Percentiles rank a stretch among this genome's conserved stretches.
These are phyloP conservation scores for Trapa bicornis DNA, from an alignment of 345 rosid species.

Conservation along the genomic window DNA sequence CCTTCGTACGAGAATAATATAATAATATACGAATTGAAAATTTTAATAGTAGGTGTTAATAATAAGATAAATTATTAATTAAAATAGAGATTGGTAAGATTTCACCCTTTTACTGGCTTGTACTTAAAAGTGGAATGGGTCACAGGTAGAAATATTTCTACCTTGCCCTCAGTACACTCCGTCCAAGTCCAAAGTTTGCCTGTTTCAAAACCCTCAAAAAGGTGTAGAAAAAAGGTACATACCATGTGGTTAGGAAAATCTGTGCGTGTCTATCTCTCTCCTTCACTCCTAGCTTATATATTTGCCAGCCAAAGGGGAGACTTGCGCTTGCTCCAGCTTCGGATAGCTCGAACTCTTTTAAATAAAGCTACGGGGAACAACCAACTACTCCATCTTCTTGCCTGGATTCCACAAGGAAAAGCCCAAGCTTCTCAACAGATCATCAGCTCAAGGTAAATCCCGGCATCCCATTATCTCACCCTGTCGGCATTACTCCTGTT, in stretches of 20 bases:
- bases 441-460: neutral
- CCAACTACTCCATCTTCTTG: neutral
- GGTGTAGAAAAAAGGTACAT: neutral
- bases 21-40: too few species aligned
- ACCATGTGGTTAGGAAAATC: conserved; percentile 1
- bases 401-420: neutral
- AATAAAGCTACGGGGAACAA: neutral
- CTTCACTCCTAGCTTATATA: neutral
- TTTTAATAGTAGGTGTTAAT: too few species aligned
- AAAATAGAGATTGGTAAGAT: too few species aligned
- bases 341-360: neutral
- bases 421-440: neutral
- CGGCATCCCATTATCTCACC: too few species aligned
- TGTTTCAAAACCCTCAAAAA: neutral
- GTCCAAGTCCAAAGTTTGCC: neutral
- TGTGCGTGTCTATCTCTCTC: neutral
- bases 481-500: too few species aligned
- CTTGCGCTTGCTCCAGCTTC: neutral
- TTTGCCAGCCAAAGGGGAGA: neutral
- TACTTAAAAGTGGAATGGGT: neutral
- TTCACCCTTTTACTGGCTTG: too few species aligned
- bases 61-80: too few species aligned
- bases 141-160: neutral
- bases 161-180: neutral
- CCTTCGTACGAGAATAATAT: too few species aligned